Base-by-base conservation (phyloP, 257 asterid genomes). In the Ballota nigra region DNA sequence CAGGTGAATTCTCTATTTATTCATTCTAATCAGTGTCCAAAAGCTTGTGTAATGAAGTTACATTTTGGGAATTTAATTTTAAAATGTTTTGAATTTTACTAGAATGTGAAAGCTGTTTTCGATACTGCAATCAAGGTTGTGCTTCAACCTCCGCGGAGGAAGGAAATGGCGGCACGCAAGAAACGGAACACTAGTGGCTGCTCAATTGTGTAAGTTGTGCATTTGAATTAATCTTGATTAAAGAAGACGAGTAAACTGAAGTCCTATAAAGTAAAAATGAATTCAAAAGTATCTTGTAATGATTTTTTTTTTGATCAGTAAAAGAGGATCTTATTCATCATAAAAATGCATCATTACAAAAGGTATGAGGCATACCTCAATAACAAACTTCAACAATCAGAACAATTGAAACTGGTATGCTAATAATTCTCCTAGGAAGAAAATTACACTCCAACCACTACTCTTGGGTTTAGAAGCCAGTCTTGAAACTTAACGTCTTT, bases 41-140 rank as follows among this genome's bases (percentile, higher is more conserved):
- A 9, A 45, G 10, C 9, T 74, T 19, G 18, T 26, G 47, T 20
- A 2, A 29, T 28, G 10, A 70, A 11, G 6, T 24, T 23, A n/a
- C n/a, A n/a, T 63, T 38, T 6, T 33, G 23, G 5, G 22, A 49
- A 28, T 34, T 15, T 16, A 2, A 1, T 60, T 29, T 29, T 19
- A 5, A 6, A 43, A 13, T 19, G 6, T 8, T 10, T 52, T 26
- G 8, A 53, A 49, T 20, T 62, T 68, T 65, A 22, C 60, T 73
- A 93, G 98, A 93, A 93, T 76, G 98, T 93, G 83, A 93, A 93
- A 78, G 95, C 92, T 76, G 97, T 93, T 61, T 93, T 93, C 19
- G 97, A 93, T 71, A 91, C 96, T 45, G 94, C 98, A 19, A 89
- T 93, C 36, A 93, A 93, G 83, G 96, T 85, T 72, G 98, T 94